phyloP scores from a whole-genome alignment of 2,329 filamentous ascomycete genomes.

The Elsinoe batatas region DNA sequence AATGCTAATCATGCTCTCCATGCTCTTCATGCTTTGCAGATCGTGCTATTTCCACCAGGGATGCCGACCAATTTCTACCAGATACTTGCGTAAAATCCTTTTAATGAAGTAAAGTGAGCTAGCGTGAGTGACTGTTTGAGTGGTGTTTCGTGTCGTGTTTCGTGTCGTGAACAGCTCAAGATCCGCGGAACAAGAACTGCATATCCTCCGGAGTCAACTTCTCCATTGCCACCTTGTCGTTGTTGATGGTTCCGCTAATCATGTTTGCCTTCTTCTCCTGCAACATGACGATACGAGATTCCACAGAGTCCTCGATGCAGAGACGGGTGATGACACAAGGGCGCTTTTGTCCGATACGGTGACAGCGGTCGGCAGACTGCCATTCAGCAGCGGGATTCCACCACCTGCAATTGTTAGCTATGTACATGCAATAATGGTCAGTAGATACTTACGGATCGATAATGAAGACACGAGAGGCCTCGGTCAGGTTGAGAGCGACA shows the following conservation, averaged over 20 bases:
- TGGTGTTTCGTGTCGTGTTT: too few relatives aligned
- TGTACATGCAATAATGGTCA: constrained; percentile 9
- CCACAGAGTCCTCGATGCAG: constrained; percentile 93
- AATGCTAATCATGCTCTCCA: too few relatives aligned
- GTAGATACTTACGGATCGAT: constrained; percentile 69
- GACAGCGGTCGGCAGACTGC: constrained; percentile 79
- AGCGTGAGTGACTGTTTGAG: not conserved
- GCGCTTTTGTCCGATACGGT: constrained; percentile 89
- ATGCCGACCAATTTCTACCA: too few relatives aligned
- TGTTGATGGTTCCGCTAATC: constrained; percentile 95
- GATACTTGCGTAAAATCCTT: too few relatives aligned
- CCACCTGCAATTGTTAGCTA: constrained; percentile 52
- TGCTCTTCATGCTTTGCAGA: too few relatives aligned
- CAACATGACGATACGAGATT: constrained; percentile 86
- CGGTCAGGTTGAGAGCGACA: constrained; percentile 88
- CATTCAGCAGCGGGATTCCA: constrained; percentile 99
- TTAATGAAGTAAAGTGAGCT: not conserved
- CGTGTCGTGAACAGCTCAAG: constrained; percentile 25
- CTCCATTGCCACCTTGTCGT: constrained; percentile 83
- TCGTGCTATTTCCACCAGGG: too few relatives aligned
- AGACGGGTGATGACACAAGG: constrained; percentile 90
- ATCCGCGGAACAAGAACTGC: constrained; percentile 88
- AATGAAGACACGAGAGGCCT: constrained; percentile 90
- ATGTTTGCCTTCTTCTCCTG: constrained; percentile 99
- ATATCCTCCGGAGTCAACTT: constrained; percentile 84